phyloP scores from a whole-genome alignment of 495 filamentous ascomycete genomes.

The Penicillium atrosanguineum region DNA sequence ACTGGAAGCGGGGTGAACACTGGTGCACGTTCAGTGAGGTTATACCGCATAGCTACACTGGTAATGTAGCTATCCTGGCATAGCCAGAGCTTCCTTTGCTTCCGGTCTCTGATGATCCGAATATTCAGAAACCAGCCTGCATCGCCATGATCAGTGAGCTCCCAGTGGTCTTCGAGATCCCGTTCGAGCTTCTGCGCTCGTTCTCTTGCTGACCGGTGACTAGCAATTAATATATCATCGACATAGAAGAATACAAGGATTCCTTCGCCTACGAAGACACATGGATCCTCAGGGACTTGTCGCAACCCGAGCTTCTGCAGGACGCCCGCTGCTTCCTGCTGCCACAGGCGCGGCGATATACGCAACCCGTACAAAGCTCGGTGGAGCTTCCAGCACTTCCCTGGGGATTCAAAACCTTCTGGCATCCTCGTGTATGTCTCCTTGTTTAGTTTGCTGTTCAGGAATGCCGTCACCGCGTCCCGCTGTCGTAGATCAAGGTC shows the following conservation, averaged over 20 bases:
- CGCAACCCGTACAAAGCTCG: constrained; percentile 25
- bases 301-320: constrained; percentile 16
- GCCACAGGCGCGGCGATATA: constrained; percentile 21
- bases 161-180: constrained; percentile 2
- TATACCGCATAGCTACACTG: constrained; percentile 11
- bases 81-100: constrained; percentile 4
- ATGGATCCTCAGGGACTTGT: constrained; percentile 15
- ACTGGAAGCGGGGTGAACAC: constrained; percentile 7
- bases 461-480: constrained; percentile 9
- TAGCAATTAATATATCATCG: constrained; percentile 19
- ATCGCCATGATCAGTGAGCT: constrained; percentile 10
- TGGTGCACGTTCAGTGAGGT: constrained; percentile 2
- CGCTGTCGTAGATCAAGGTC: constrained; percentile 3
- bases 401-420: neutral
- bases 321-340: constrained; percentile 16
- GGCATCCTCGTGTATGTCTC: constrained; percentile 5
- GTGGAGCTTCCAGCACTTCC: neutral
- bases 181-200: neutral
- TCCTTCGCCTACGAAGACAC: constrained; percentile 12
- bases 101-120: constrained; percentile 11
- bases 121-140: constrained; percentile 20
- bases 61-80: constrained; percentile 21
- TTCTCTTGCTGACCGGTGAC: neutral
- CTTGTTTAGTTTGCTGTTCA: constrained; percentile 6
- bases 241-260: constrained; percentile 28